Percentiles rank a stretch among this genome's conserved stretches.
Evolutionary conservation across 805 yeast species (phyloP).

Genomic region (Schwanniomyces pseudopolymorphus): DNA sequence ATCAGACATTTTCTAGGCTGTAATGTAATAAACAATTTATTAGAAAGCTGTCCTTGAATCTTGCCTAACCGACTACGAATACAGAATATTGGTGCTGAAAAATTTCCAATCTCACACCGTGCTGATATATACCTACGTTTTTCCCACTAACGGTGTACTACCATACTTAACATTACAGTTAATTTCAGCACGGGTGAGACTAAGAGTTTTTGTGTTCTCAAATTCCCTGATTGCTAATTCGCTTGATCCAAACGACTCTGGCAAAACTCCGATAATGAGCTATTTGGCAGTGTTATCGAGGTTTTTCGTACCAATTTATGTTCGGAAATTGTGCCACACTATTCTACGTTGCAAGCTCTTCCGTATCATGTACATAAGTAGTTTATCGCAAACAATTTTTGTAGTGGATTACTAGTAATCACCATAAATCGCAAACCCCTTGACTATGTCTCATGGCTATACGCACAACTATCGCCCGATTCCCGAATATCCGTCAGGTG

Average conservation of each 20-base stretch:
- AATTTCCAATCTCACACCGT: conserved; percentile 4
- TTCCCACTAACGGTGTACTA: neutral
- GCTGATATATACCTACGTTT: neutral
- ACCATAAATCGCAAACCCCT: no score
- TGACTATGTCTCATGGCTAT: neutral
- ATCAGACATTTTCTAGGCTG: conserved; percentile 6
- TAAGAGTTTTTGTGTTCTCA: neutral
- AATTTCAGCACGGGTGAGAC: neutral
- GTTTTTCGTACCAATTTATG: neutral
- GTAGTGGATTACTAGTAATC: no score
- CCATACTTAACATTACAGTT: conserved; percentile 2
- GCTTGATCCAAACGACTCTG: neutral
- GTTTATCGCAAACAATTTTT: no score
- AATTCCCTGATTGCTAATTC: neutral
- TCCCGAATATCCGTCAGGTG: conserved; percentile 1
- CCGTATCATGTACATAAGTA: neutral
- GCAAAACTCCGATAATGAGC: neutral
- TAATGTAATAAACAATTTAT: neutral
- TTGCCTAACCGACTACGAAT: neutral
- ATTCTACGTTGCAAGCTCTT: no score
- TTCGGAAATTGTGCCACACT: neutral
- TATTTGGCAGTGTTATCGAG: neutral
- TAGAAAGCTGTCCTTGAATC: neutral
- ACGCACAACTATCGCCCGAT: conserved; percentile 5
- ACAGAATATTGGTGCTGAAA: conserved; percentile 1